Base-by-base conservation (phyloP, 2,329 filamentous ascomycete species). In the Orbilia quercus region DNA sequence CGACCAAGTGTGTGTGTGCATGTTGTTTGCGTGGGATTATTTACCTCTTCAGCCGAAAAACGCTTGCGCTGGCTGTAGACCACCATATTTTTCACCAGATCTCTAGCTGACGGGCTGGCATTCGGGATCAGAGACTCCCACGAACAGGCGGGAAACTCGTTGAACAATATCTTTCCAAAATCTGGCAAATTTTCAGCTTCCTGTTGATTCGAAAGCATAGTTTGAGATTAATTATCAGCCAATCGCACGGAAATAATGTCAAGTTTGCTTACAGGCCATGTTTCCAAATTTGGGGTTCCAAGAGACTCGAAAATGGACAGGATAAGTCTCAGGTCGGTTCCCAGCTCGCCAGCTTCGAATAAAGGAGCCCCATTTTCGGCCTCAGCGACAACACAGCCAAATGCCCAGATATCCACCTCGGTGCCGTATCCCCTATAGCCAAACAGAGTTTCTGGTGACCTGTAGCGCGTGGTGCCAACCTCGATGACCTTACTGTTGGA, bases 271-370 rank as follows among this genome's bases (percentile, higher is more conserved):
- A 87, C 91, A 1, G 95, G 95, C 95, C 95, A 99, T 0, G 84
- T 87, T 58, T 89, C 83, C n/a, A 84, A 81, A 47, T 90, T 90
- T 0, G 95, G 95, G 0, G 93, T 97, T 0, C 96, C 96, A 5
- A 99, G 81, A 0, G 90, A 96, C 81, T 91, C 89, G 82, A 99
- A 98, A 36, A 98, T 94, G 78, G 92, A 96, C 59, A 93, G 85
- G 65, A 99, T 94, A 55, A 99, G 83, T 0, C 91, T 91, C 40
- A 99, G 84, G 81, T 99, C 95, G 79, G 91, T 98, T 0, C 96
- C 95, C 55, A 98, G 85, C 77, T 96, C 91, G 0, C 92, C 90
- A 2, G 92, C 91, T 79, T 95, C 90, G 77, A 99, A 98, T 0
- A 98, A 83, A 40, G 50, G 53, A 0, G 90, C 47, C 82, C 87